Evolutionary conservation across 2,329 filamentous ascomycete genomes (phyloP), one percentile per base, ranked within the genome.

Genomic region (Lachnellula arida): DNA sequence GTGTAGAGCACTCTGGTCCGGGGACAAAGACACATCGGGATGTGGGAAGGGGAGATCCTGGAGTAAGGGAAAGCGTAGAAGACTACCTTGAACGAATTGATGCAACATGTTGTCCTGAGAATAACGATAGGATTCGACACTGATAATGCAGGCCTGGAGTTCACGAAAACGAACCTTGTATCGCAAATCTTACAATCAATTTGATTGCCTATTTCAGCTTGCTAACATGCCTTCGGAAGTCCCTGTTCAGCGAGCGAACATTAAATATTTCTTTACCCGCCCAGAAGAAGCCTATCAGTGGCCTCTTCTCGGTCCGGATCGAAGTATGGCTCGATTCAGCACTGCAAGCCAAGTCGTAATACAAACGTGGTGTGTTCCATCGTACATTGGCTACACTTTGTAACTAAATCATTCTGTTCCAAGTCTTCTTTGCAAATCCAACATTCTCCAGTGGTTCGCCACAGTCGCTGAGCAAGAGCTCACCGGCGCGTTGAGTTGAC

Each of bases 1-100:
- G 43, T 39, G 48, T 55, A 15, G 54, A 52, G 44, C 46, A 37
- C 42, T 42, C 11, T 14, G 39, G 47, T 51, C 34, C 19, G 19
- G 55, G 40, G 12, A 17, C n/a, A 43, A 43, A 43, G 40, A 43
- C 40, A 7, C 40, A 43, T 43, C 40, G 5, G 40, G 4, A 43
- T 11, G 9, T 11, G 12, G 40, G 40, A 43, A 43, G 4, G 40
- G 40, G 40, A 43, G 40, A 43, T 43, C 40, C 40, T 43, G 40
- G 4, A 43, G 40, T 7, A 43, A 43, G 14, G 40, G 40, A 43
- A 5, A 43, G 40, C 40, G n/a, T 43, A 43, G 40, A 43, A 19
- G 40, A 43, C 40, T 43, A 5, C 40, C 4, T 43, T 43, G 40
- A 43, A 43, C 4, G 40, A 17, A 43, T 43, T 12, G 40, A 39